Percentiles rank a stretch among this genome's conserved stretches.
phyloP scores from a whole-genome alignment of 352 stramenopile genomes.

The Pythium folliculosum region DNA sequence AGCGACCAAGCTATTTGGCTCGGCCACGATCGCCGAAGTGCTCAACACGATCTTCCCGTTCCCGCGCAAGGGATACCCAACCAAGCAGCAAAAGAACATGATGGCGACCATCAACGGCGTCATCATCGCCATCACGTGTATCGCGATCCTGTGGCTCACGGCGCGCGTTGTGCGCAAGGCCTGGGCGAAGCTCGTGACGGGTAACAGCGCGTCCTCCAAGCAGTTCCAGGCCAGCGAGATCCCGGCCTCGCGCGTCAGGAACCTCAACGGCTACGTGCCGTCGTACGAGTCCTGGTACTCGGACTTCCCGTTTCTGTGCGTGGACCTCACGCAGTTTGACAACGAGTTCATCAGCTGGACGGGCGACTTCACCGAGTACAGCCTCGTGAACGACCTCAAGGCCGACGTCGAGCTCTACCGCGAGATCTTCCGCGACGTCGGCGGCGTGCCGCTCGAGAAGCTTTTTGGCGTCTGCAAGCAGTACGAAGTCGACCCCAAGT shows the following conservation, averaged over 20 bases:
- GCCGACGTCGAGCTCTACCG: conserved; percentile 45
- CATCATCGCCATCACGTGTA: conserved; percentile 19
- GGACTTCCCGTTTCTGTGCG: conserved; percentile 65
- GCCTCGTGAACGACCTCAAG: conserved; percentile 64
- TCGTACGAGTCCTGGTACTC: conserved; percentile 73
- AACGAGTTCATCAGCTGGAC: conserved; percentile 59
- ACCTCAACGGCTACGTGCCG: conserved; percentile 61
- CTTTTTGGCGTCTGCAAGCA: conserved; percentile 70
- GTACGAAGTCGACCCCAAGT: conserved; percentile 34
- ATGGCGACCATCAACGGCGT: conserved; percentile 48
- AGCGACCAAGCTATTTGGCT: conserved; percentile 29
- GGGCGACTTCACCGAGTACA: conserved; percentile 56
- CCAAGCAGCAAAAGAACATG: conserved; percentile 42
- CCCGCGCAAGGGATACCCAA: conserved; percentile 40
- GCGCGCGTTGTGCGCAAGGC: conserved; percentile 19
- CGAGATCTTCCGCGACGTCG: conserved; percentile 40
- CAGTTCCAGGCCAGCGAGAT: conserved; percentile 41
- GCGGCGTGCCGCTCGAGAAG: conserved; percentile 42
- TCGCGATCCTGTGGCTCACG: conserved; percentile 19
- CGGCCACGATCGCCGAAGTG: conserved; percentile 33
- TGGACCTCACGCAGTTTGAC: conserved; percentile 56
- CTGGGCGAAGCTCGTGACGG: conserved; percentile 18
- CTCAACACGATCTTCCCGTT: conserved; percentile 59
- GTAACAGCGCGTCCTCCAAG: conserved; percentile 16
- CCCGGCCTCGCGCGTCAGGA: conserved; percentile 41